Evolutionary conservation across 768 basidiomycete genomes (phyloP).

Genomic region (Kwoniella mangroviensis): DNA sequence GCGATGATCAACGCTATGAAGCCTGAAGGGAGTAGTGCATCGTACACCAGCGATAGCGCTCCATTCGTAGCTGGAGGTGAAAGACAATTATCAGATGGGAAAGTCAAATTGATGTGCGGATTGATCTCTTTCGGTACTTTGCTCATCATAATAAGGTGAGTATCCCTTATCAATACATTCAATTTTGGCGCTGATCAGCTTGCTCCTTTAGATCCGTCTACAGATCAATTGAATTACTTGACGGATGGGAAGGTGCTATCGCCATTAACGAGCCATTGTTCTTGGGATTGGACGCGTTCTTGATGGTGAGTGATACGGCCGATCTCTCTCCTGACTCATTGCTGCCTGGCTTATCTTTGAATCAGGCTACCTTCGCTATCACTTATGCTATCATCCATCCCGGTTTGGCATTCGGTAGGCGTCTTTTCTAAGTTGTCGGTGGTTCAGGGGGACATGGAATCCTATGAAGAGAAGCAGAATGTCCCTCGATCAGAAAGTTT

Average conservation of each 20-base stretch:
- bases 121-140: conserved; percentile 49
- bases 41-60: too few species aligned
- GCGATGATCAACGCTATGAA: neutral
- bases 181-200: neutral
- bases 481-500: too few species aligned
- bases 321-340: neutral
- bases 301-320: conserved; percentile 41
- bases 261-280: conserved; percentile 61
- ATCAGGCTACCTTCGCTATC: conserved; percentile 11
- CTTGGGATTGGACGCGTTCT: conserved; percentile 43
- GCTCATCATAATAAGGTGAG: conserved; percentile 62
- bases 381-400: conserved; percentile 20
- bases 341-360: neutral
- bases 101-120: conserved; percentile 14
- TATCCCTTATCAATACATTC: neutral
- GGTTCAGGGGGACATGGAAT: too few species aligned
- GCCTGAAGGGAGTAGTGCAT: neutral
- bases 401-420: conserved; percentile 9
- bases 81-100: neutral
- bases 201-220: conserved; percentile 58
- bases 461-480: too few species aligned
- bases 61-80: too few species aligned
- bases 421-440: neutral
- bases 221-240: conserved; percentile 61
- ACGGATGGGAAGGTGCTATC: conserved; percentile 64